These are phyloP conservation scores for Pythium oligandrum DNA, from an alignment of 352 stramenopile genomes.

Conservation along the genomic window DNA sequence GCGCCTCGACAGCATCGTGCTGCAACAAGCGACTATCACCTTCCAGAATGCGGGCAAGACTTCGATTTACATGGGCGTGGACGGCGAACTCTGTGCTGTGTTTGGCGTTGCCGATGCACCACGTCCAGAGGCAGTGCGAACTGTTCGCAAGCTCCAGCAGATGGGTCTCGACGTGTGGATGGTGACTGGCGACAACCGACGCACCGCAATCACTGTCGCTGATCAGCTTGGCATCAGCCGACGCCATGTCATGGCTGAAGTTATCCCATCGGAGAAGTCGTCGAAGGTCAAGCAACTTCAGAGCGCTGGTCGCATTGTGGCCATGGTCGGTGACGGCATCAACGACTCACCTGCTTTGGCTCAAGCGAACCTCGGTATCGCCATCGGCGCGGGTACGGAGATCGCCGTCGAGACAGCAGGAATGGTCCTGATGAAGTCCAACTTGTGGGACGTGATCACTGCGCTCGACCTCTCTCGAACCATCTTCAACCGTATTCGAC, in stretches of 20 bases:
- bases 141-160: constrained; percentile 87
- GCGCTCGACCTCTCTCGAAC: constrained; percentile 94
- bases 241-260: constrained; percentile 93
- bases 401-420: constrained; percentile 97
- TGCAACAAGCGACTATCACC: constrained; percentile 67
- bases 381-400: constrained; percentile 93
- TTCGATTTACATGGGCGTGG: constrained; percentile 92
- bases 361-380: constrained; percentile 96
- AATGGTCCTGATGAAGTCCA: constrained; percentile 91
- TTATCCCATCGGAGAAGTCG: constrained; percentile 95
- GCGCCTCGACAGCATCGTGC: constrained; percentile 63
- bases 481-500: constrained; percentile 95
- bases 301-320: constrained; percentile 81
- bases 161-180: constrained; percentile 96
- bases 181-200: constrained; percentile 98
- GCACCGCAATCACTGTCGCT: constrained; percentile 93
- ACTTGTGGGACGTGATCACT: constrained; percentile 92
- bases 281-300: constrained; percentile 92
- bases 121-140: constrained; percentile 89
- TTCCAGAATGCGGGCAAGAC: constrained; percentile 93
- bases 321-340: constrained; percentile 97
- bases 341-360: constrained; percentile 98
- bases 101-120: constrained; percentile 84
- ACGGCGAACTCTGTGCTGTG: constrained; percentile 64
- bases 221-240: constrained; percentile 90